Evolutionary conservation across 129 eudicot genomes (phyloP).

Genomic region (Escallonia rubra): DNA sequence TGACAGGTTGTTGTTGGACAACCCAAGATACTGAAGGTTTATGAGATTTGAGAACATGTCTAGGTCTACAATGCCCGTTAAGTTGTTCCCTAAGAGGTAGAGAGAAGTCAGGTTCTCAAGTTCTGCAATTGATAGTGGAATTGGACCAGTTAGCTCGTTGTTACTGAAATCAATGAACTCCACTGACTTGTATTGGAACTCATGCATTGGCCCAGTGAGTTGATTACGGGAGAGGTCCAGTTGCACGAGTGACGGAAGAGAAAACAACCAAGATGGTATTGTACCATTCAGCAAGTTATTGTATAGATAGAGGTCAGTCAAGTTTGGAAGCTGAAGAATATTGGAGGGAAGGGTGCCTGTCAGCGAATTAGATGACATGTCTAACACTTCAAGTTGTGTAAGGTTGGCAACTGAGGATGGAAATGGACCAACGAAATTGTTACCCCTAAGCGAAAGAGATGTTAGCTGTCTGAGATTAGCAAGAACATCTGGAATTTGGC

Average conservation of each 20-base stretch:
- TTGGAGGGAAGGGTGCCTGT: conserved; percentile 13
- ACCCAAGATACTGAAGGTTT: conserved; percentile 1
- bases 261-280: conserved; percentile 19
- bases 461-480: not conserved
- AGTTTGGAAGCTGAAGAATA: not conserved
- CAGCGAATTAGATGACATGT: conserved; percentile 3
- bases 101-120: conserved; percentile 2
- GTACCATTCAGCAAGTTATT: conserved; percentile 14
- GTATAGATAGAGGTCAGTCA: not conserved
- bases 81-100: conserved; percentile 3
- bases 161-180: not conserved
- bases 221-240: not conserved
- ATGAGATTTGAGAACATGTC: conserved; percentile 6
- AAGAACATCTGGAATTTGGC: conserved; percentile 11
- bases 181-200: conserved; percentile 2
- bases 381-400: not conserved
- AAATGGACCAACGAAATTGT: conserved; percentile 9
- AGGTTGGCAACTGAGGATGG: conserved; percentile 3
- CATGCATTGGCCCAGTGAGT: conserved; percentile 8
- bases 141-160: conserved; percentile 16
- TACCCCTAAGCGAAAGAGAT: not conserved
- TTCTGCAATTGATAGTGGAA: conserved; percentile 12
- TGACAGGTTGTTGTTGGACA: not conserved
- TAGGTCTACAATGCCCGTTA: conserved; percentile 2
- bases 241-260: conserved; percentile 4